Base-by-base conservation (phyloP, 495 filamentous ascomycete species). In the Neurospora terricola region DNA sequence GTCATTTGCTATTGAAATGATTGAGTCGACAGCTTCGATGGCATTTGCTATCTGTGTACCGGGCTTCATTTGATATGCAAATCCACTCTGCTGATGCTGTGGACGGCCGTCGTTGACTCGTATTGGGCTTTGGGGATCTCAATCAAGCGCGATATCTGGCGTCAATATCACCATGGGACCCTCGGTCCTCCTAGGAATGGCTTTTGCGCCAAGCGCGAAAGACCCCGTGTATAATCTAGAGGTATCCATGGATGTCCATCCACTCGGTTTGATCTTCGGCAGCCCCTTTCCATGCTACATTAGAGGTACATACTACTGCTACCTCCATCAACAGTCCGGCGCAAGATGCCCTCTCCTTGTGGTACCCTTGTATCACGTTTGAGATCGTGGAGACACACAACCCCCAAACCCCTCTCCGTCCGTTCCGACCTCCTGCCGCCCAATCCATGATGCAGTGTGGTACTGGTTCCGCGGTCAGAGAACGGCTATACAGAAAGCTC, bases 321-420 rank as follows among this genome's bases (percentile, higher is more conserved):
- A 34, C 71, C 40, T 78, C 75, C 77, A 76, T 75, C 80, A 76
- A 82, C 79, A 78, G 72, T 79, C 80, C 79, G 75, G 75, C 75
- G 18, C 71, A 59, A 73, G 69, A 73, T 71, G 54, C 27, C 54
- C 54, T 66, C 39, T 38, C 37, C 71, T 40, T 69, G 75, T 78
- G 77, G 69, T 76, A 71, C 76, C 76, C 80, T 78, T 81, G 80
- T 78, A 76, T 74, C 77, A 76, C 75, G 84, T 85, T 84, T 84
- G 82, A 76, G 80, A 81, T 79, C 81, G 81, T 83, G 82, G 83
- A 80, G 83, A 79, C 73, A 69, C 70, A 75, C 36, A 34, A 43
- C 69, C 48, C 54, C 72, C 69, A 71, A 69, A 70, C 79, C 75
- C 77, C 77, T 80, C 81, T 34, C 54, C 54, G 54, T 66, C 79